Percentiles rank a stretch among this genome's conserved stretches.
Evolutionary conservation across 2,329 filamentous ascomycete species (phyloP).

Genomic region (Ceratocystis diversiconidia): DNA sequence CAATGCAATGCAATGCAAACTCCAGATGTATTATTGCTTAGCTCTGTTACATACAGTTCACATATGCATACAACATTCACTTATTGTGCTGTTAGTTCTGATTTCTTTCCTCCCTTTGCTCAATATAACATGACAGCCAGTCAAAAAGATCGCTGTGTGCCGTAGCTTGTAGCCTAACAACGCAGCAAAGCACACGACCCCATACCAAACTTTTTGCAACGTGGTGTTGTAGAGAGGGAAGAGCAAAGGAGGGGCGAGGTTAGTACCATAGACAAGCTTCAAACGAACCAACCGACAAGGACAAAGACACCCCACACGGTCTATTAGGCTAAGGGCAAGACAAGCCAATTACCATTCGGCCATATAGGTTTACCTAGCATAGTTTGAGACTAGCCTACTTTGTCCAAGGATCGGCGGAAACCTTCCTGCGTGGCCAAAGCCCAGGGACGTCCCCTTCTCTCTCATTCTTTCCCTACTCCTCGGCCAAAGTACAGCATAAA

Average conservation of each 20-base stretch:
- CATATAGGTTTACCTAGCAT: not conserved
- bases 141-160: not conserved
- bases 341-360: slow-evolving; percentile 1
- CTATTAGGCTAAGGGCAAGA: not conserved
- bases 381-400: not conserved
- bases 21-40: not conserved
- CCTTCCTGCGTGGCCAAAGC: not conserved
- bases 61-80: not conserved
- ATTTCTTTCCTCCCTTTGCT: not conserved
- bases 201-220: not conserved
- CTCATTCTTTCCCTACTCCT: not conserved
- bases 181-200: not conserved
- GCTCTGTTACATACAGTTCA: not conserved
- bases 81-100: not conserved
- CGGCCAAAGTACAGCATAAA: not conserved
- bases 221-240: not conserved
- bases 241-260: not conserved
- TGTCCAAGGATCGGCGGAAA: not conserved
- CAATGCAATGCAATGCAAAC: not conserved
- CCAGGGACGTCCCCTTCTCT: not conserved
- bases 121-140: not conserved
- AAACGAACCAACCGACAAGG: not conserved
- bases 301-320: not conserved
- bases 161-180: not conserved
- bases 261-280: too few species aligned